phyloP scores from a whole-genome alignment of 1,284 basidiomycete species.

The Tilletiopsis washingtonensis region DNA sequence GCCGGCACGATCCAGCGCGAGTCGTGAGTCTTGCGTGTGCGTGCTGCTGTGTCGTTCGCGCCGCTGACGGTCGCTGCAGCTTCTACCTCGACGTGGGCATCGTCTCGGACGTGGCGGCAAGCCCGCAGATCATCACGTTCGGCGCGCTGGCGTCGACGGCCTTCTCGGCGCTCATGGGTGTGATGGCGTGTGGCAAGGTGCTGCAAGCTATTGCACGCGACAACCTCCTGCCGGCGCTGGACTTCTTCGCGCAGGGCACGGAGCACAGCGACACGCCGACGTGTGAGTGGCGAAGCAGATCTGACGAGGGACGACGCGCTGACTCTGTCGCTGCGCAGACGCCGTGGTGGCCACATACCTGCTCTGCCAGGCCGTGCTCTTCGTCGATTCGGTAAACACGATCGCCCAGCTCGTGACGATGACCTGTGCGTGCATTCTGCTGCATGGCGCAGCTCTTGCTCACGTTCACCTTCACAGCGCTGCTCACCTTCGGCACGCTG shows the following conservation, averaged over 20 bases:
- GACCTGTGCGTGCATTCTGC: conserved; percentile 16
- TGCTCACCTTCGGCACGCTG: conserved; percentile 44
- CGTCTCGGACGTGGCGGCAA: conserved; percentile 39
- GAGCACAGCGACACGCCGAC: conserved; percentile 40
- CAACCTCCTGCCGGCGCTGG: conserved; percentile 38
- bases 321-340: conserved; percentile 5
- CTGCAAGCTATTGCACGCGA: conserved; percentile 46
- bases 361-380: conserved; percentile 38
- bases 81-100: conserved; percentile 44
- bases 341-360: conserved; percentile 41
- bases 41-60: too few species aligned
- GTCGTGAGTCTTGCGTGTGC: too few species aligned
- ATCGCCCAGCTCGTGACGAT: conserved; percentile 47
- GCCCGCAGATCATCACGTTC: conserved; percentile 40
- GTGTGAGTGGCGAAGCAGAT: neutral
- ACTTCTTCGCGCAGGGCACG: conserved; percentile 43
- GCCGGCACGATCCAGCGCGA: conserved; percentile 41
- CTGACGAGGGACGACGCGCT: neutral
- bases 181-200: conserved; percentile 45
- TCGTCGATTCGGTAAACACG: conserved; percentile 44
- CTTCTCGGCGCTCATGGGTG: conserved; percentile 45
- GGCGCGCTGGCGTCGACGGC: conserved; percentile 43
- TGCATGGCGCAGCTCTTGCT: neutral
- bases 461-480: conserved; percentile 12
- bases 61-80: too few species aligned